A percentile compares a stretch with the other conserved stretches of the same genome.
Evolutionary conservation across 768 basidiomycete species (phyloP).

Genomic region (Lactarius sanguifluus): DNA sequence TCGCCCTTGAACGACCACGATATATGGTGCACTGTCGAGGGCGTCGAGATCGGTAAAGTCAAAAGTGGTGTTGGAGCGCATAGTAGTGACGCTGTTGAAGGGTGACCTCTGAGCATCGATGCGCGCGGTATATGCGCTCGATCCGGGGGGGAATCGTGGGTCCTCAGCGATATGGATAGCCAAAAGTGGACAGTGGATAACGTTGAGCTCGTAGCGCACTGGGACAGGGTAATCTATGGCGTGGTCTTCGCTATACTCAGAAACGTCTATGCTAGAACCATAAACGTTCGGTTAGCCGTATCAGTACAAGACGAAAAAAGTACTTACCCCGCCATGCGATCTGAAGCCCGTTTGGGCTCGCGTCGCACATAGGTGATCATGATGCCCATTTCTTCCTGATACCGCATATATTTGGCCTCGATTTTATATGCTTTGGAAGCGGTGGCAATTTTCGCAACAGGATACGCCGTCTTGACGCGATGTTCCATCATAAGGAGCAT

Average conservation of each 20-base stretch:
- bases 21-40: constrained; percentile 18
- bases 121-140: constrained; percentile 19
- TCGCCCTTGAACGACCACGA: constrained; percentile 20
- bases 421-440: constrained; percentile 26
- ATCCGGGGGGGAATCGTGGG: constrained; percentile 27
- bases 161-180: constrained; percentile 25
- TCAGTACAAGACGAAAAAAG: neutral
- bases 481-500: constrained; percentile 30
- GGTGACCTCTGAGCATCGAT: constrained; percentile 14
- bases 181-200: constrained; percentile 25
- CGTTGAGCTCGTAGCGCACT: constrained; percentile 27
- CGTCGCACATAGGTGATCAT: constrained; percentile 27
- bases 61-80: constrained; percentile 25
- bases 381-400: constrained; percentile 22
- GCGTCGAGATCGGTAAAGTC: constrained; percentile 24
- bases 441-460: constrained; percentile 23
- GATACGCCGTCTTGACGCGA: constrained; percentile 27
- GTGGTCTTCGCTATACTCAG: constrained; percentile 25
- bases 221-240: constrained; percentile 25
- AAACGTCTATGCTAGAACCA: constrained; percentile 23
- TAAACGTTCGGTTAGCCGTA: neutral
- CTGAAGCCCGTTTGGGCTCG: constrained; percentile 17
- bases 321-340: constrained; percentile 23
- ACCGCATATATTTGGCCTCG: constrained; percentile 26
- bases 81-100: constrained; percentile 18